Evolutionary conservation across 225 moss, liverwort and hornwort species (phyloP), one percentile per base, ranked within the genome.

Genomic region (Anthoceros angustus): DNA sequence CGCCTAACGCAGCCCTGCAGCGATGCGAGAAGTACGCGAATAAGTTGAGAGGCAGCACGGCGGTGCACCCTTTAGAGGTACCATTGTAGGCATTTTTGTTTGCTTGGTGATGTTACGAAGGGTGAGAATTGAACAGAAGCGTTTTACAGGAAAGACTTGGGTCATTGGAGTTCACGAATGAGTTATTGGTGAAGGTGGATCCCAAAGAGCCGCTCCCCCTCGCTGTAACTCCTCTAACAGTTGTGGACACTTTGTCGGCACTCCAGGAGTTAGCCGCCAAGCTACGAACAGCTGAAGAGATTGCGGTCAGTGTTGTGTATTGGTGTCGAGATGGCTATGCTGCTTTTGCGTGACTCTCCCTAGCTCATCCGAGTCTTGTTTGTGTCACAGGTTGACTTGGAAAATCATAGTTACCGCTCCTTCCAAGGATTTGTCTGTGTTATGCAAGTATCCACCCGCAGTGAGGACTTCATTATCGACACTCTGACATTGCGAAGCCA

Each of bases 391-490:
- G 85, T 98, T 72, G 98, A 99, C 72, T 70, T 99, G 77, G 98
- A 99, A 75, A 77, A 92, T 82, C 98, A 99, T 15, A 84, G 92
- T 62, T 99, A 99, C 72, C 84, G 98, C 61, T 99, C 98, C 62
- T 99, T 80, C 80, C 98, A 92, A 89, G 98, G 98, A 63, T 89
- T 99, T 73, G 81, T 92, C 69, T 99, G 98, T 75, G 76, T 99
- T 8, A 89, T 99, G 87, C 98, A 99, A 82, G 73, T 99, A 64
- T 99, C 98, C 45, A 99, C 89, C 23, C 92, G 98, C 41, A 64
- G 80, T 65, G 98, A 92, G 75, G 98, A 99, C 72, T 99, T 99
- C 63, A 78, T 99, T 62, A 80, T 99, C 63, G 92, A 99, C 69
- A 78, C 92, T 12, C 75, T 99, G 68, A 84, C 87, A 62, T 79